These are phyloP conservation scores for Lachnellula cervina DNA, from an alignment of 2,329 filamentous ascomycete species.

Conservation along the genomic window DNA sequence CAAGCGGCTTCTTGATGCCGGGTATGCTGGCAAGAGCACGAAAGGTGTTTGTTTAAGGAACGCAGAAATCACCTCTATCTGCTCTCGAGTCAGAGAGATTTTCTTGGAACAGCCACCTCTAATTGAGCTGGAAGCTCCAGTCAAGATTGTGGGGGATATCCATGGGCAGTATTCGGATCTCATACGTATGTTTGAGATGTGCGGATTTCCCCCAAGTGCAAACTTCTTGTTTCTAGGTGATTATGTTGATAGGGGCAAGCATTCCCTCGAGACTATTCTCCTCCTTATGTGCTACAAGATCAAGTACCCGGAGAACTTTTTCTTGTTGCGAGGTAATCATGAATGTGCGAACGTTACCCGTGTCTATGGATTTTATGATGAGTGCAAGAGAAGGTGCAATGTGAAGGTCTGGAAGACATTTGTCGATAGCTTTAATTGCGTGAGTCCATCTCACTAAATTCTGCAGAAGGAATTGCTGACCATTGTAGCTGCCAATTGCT, in stretches of 20 bases:
- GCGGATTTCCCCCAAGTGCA: slow-evolving; percentile 84
- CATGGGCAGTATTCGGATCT: slow-evolving; percentile 96
- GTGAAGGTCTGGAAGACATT: slow-evolving; percentile 99
- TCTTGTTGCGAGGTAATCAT: slow-evolving; percentile 88
- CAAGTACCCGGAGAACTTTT: slow-evolving; percentile 97
- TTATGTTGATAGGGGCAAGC: slow-evolving; percentile 95
- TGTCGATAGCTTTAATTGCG: slow-evolving; percentile 89
- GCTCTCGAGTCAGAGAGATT: slow-evolving; percentile 79
- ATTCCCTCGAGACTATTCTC: slow-evolving; percentile 90
- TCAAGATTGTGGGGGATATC: slow-evolving; percentile 97
- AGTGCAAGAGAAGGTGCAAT: slow-evolving; percentile 93
- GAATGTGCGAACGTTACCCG: slow-evolving; percentile 95
- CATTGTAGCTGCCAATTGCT: slow-evolving; percentile 68
- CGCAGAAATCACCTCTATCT: slow-evolving; percentile 92
- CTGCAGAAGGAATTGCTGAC: slow-evolving; percentile 11
- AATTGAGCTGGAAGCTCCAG: slow-evolving; percentile 85
- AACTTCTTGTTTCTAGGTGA: slow-evolving; percentile 95
- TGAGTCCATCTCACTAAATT: slow-evolving; percentile 14
- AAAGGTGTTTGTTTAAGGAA: slow-evolving; percentile 98
- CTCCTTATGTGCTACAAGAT: slow-evolving; percentile 94
- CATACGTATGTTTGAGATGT: slow-evolving; percentile 98
- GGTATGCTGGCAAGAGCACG: slow-evolving; percentile 93
- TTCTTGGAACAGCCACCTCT: slow-evolving; percentile 89
- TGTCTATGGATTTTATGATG: slow-evolving; percentile 96
- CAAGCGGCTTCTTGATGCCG: slow-evolving; percentile 85